Percentiles rank a stretch among this genome's conserved stretches.
phyloP scores from a whole-genome alignment of 768 basidiomycete species.

The Leccinum boreale region DNA sequence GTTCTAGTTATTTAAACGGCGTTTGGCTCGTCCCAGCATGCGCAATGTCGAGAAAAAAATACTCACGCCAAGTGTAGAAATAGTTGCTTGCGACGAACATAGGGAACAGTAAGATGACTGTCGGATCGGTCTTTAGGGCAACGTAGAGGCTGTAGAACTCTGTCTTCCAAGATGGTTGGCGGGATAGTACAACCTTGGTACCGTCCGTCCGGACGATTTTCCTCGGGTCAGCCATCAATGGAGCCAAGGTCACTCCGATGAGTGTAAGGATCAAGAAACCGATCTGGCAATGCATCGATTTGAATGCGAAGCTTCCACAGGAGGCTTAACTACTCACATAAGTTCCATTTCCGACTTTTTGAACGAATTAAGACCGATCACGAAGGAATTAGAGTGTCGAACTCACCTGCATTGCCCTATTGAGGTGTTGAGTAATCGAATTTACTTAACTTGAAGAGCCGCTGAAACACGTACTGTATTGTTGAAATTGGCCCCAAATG shows the following conservation, averaged over 20 bases:
- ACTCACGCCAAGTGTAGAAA: slow-evolving; percentile 83
- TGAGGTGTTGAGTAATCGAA: not conserved
- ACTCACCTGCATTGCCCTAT: slow-evolving; percentile 31
- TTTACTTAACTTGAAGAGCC: not conserved
- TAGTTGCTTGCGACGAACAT: slow-evolving; percentile 85
- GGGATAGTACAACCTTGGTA: slow-evolving; percentile 56
- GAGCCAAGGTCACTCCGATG: slow-evolving; percentile 63
- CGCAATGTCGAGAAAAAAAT: not conserved
- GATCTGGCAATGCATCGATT: slow-evolving; percentile 46
- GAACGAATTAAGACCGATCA: slow-evolving; percentile 1
- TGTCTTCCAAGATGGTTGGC: slow-evolving; percentile 74
- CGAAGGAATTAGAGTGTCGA: not conserved
- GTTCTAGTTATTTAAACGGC: slow-evolving; percentile 33
- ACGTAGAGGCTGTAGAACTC: slow-evolving; percentile 70
- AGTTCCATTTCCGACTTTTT: slow-evolving; percentile 64
- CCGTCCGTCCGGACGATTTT: slow-evolving; percentile 77
- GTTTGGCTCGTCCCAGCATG: slow-evolving; percentile 1
- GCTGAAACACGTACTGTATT: slow-evolving; percentile 44
- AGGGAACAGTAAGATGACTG: slow-evolving; percentile 73
- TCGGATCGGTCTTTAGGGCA: slow-evolving; percentile 65
- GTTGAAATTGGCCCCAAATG: slow-evolving; percentile 67
- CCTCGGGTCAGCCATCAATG: slow-evolving; percentile 68
- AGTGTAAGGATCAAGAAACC: slow-evolving; percentile 71
- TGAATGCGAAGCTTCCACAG: not conserved
- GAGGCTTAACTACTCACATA: slow-evolving; percentile 48